phyloP scores from a whole-genome alignment of 2,329 filamentous ascomycete genomes.

The Exophiala sideris region DNA sequence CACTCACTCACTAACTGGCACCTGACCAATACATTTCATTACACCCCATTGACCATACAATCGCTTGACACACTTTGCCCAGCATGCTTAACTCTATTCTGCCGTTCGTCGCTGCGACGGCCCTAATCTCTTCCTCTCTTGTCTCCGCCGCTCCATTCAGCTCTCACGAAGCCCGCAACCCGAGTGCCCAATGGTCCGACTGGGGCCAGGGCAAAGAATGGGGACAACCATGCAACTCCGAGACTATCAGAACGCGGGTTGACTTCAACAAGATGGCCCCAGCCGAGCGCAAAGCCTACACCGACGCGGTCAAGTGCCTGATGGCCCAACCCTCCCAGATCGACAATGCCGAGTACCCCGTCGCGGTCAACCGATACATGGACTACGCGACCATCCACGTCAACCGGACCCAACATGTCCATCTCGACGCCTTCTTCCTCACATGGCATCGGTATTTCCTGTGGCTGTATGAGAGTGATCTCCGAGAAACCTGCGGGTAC shows the following conservation, averaged over 20 bases:
- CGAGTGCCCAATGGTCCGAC: constrained; percentile 7
- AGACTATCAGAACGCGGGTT: constrained; percentile 20
- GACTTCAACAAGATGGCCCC: constrained; percentile 26
- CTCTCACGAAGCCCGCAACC: constrained; percentile 5
- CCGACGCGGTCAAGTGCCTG: constrained; percentile 39
- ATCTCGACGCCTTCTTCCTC: constrained; percentile 39
- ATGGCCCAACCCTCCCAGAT: constrained; percentile 33
- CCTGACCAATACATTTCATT: not conserved
- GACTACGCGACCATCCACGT: constrained; percentile 43
- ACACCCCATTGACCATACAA: not conserved
- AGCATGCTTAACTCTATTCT: constrained; percentile 21
- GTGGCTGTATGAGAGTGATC: constrained; percentile 42
- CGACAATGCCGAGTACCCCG: constrained; percentile 30
- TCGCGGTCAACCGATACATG: constrained; percentile 36
- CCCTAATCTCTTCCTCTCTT: constrained; percentile 8
- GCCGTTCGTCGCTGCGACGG: constrained; percentile 16
- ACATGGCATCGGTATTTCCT: constrained; percentile 47
- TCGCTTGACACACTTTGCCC: constrained; percentile 6
- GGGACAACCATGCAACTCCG: constrained; percentile 6
- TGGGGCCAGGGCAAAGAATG: not conserved
- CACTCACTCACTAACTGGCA: not conserved
- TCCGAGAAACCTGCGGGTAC: constrained; percentile 46
- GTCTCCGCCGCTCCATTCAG: constrained; percentile 11
- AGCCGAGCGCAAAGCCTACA: constrained; percentile 33
- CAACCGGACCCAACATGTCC: constrained; percentile 36